Conservation (phyloP, 2,329 filamentous ascomycete species). For the Byssoonygena ceratinophila region DNA sequence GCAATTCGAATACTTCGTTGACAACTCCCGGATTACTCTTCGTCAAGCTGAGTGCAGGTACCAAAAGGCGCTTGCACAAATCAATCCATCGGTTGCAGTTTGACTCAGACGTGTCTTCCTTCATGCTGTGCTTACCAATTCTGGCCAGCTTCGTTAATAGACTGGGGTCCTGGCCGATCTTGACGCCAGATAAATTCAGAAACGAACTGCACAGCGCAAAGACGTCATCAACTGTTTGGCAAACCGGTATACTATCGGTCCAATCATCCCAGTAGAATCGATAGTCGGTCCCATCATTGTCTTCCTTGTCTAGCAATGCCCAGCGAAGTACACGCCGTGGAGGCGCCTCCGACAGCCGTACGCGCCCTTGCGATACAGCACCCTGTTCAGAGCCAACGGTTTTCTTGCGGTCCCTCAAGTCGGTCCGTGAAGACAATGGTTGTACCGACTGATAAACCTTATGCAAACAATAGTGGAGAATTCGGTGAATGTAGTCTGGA, state of each 20-base stretch:
- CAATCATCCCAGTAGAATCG: conserved; percentile 97
- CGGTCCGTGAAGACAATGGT: conserved; percentile 36
- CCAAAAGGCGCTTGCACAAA: conserved; percentile 69
- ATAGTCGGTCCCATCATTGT: conserved; percentile 66
- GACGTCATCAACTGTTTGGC: conserved; percentile 80
- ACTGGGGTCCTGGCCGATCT: conserved; percentile 72
- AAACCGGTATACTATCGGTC: conserved; percentile 84
- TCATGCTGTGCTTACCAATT: conserved; percentile 68
- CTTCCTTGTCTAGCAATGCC: conserved; percentile 69
- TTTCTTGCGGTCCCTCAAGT: conserved; percentile 41
- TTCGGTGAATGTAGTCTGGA: conserved; percentile 69
- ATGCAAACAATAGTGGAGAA: conserved; percentile 69
- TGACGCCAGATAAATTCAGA: conserved; percentile 74
- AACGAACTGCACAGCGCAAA: conserved; percentile 78
- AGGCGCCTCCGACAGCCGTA: conserved; percentile 50
- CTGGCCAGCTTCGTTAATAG: conserved; percentile 73
- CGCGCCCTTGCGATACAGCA: conserved; percentile 56
- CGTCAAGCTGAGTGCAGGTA: conserved; percentile 78
- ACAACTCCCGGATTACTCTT: conserved; percentile 74
- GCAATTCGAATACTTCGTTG: conserved; percentile 74
- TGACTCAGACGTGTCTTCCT: conserved; percentile 54
- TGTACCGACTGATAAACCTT: conserved; percentile 54
- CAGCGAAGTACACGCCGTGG: conserved; percentile 64
- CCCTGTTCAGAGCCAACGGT: conserved; percentile 52
- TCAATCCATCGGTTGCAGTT: conserved; percentile 76